Percentiles rank a stretch among this genome's conserved stretches.
phyloP scores from a whole-genome alignment of 2,329 filamentous ascomycete species.

The Colletotrichum viniferum region DNA sequence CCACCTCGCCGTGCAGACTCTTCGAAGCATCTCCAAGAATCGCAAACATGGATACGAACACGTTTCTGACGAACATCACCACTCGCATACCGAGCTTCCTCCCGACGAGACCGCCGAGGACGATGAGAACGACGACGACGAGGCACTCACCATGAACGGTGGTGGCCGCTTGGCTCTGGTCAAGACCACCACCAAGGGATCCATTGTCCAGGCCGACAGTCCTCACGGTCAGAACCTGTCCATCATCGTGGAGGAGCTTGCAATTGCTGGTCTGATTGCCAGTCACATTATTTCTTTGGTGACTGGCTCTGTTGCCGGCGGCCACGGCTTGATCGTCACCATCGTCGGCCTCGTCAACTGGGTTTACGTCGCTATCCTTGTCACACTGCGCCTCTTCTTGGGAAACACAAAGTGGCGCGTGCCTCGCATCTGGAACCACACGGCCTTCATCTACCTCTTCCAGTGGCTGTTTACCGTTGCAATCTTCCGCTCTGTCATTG shows the following conservation, averaged over 20 bases:
- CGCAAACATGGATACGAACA: constrained; percentile 60
- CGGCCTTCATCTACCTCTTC: constrained; percentile 78
- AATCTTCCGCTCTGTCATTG: constrained; percentile 83
- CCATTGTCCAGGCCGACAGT: constrained; percentile 71
- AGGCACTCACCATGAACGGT: constrained; percentile 55
- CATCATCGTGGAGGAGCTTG: constrained; percentile 75
- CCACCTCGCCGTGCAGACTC: constrained; percentile 63
- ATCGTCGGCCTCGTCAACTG: constrained; percentile 75
- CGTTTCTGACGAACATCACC: constrained; percentile 49
- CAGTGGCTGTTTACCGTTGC: constrained; percentile 81
- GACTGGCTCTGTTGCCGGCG: constrained; percentile 59
- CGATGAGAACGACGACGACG: constrained; percentile 68
- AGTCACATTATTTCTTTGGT: constrained; percentile 71
- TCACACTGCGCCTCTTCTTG: constrained; percentile 72
- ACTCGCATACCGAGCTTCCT: constrained; percentile 56
- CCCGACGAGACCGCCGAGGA: constrained; percentile 49
- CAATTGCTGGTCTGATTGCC: constrained; percentile 72
- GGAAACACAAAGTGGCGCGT: constrained; percentile 69
- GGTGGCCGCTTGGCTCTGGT: constrained; percentile 62
- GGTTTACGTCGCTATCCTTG: constrained; percentile 80
- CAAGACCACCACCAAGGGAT: constrained; percentile 66
- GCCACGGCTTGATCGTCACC: constrained; percentile 62
- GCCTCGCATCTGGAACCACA: constrained; percentile 89
- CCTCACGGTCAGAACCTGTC: constrained; percentile 76
- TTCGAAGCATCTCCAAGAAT: constrained; percentile 57